Evolutionary conservation across 148 eudicot species (phyloP), one percentile per base, ranked within the genome.

Genomic region (Camellia lanceoleosa): DNA sequence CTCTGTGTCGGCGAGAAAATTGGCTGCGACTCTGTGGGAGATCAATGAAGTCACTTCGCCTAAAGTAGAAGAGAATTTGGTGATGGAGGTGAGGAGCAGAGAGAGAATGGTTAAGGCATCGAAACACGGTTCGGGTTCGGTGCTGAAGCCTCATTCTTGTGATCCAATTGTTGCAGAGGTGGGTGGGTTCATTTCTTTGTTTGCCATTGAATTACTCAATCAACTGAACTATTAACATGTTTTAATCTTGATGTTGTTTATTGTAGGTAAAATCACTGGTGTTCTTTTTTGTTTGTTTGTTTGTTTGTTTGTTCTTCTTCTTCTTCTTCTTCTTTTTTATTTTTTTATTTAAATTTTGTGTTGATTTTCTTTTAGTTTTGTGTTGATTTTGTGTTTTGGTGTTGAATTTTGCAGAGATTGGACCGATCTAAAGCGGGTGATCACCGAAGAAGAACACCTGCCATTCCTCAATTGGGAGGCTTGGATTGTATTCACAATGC

Each of bases 21-120:
- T 92, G 80, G 98, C 87, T 67, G 93, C 98, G 11, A 85, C 90
- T 83, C 81, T 90, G 70, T 92, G 98, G 98, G 98, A 94, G 81
- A 83, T 92, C 66, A 87, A 89, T 86, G 92, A 87, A 38, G 59
- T 84, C 47, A 75, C 85, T 82, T 89, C 91, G 9, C 87, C 90
- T 44, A 54, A 54, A 65, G 71, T 62, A 43, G 81, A 66, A 11
- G 81, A 79, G 71, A 54, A 42, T 73, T 38, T 70, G 63, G 75
- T 49, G 63, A 71, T 79, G 81, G 88, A 78, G 47, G 69, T 49
- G 62, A 82, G 70, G 44, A 84, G 75, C 3, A 88, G 81, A 67
- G 80, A 81, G 46, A 85, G 56, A 59, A 81, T 47, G 78, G 67
- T 71, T 77, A 82, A 61, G 62, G n/a, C 49, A 5, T 47, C 77